Evolutionary conservation across 805 yeast genomes (phyloP), one percentile per base, ranked within the genome.

Genomic region (Cyberlindnera sargentensis): DNA sequence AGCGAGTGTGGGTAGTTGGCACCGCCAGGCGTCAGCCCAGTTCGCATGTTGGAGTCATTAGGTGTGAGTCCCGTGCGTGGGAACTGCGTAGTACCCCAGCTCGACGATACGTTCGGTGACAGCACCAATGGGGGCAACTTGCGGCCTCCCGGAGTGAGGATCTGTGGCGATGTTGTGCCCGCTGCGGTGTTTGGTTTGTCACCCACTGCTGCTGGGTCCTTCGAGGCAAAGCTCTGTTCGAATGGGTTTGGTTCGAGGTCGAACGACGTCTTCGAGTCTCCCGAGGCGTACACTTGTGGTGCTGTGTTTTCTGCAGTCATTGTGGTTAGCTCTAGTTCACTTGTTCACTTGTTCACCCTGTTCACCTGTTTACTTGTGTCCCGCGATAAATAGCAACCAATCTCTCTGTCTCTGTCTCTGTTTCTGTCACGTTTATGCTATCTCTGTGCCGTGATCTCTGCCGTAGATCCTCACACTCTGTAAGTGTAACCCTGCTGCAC

Each of bases 231-330:
- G 40, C 95, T 85, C 62, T 84, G 85, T 63, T 91, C 99, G 60
- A 91, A 91, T 4, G 97, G 97, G 57, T 91, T 91, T 8, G 93
- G 96, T 62, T 93, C 99, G 46, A 89, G 68, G 47, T 83, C 91
- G 55, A 87, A 76, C 34, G 86, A 49, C 4, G 58, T 50, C 36
- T 56, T 53, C 9, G 55, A 42, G 40, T 15, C 2, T 15, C 47
- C 39, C 11, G 50, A 11, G 35, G 41, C 36, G 39, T 31, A 28
- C 37, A 26, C 25, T 4, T 35, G 26, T 26, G 37, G 25, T 15
- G 37, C 10, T 11, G 10, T 31, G 6, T 31, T 35, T 7, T 7
- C 27, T 24, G 37, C 28, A 10, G 30, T 24, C 37, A 35, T 35
- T 31, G 6, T 20, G 33, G 11, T 20, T 20, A 11, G 33, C n/a